Evolutionary conservation across 129 eudicot genomes (phyloP).

Genomic region (Solidago caesia): DNA sequence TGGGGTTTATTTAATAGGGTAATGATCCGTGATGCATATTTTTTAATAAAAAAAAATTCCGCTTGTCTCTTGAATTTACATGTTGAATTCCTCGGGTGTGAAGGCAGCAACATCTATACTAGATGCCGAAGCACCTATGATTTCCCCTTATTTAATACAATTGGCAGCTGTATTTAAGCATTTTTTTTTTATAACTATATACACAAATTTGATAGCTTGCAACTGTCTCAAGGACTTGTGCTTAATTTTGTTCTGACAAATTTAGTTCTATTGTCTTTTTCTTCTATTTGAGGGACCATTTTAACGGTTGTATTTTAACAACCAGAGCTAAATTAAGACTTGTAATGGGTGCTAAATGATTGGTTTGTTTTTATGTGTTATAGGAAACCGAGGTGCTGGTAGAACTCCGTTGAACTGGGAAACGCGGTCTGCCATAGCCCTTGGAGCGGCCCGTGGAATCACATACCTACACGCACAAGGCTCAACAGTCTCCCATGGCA

Average conservation of each 20-base stretch:
- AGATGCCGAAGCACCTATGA: no score
- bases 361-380: background rate
- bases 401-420: constrained; percentile 91
- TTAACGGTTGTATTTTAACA: background rate
- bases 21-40: background rate
- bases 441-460: constrained; percentile 81
- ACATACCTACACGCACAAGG: constrained; percentile 71
- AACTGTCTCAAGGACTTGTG: no score
- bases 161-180: background rate
- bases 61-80: no score
- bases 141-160: background rate
- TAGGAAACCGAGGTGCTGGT: constrained; percentile 82
- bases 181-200: background rate
- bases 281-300: background rate
- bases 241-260: background rate
- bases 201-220: background rate
- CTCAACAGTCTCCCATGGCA: constrained; percentile 70
- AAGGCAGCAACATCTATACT: no score
- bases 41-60: no score
- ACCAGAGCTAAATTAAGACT: background rate
- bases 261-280: background rate
- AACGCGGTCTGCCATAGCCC: constrained; percentile 66
- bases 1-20: constrained; percentile 7
- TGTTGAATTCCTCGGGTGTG: no score
- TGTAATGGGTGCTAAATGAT: no score